Conservation (phyloP, 2,329 filamentous ascomycete species). For the Scedosporium dehoogii region DNA sequence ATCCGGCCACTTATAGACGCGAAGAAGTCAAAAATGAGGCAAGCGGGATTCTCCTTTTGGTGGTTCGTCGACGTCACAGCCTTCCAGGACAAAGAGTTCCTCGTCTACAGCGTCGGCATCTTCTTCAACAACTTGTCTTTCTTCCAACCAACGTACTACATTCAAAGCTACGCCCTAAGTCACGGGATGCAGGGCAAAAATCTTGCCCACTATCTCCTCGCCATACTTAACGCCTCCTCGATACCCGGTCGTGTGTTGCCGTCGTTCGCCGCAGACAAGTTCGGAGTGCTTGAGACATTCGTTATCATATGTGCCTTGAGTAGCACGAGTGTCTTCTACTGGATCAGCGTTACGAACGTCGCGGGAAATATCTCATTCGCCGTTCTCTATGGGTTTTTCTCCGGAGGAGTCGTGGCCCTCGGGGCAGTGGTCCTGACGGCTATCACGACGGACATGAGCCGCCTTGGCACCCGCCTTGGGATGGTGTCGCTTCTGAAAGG, state of each 20-base stretch:
- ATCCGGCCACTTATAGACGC: slow-evolving; percentile 15
- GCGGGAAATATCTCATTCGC: slow-evolving; percentile 30
- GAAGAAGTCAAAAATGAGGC: background rate
- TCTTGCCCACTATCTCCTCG: slow-evolving; percentile 33
- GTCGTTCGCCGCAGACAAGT: slow-evolving; percentile 29
- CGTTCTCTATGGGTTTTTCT: slow-evolving; percentile 34
- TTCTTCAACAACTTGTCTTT: slow-evolving; percentile 23
- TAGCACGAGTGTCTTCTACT: slow-evolving; percentile 24
- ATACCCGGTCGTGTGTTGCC: slow-evolving; percentile 38
- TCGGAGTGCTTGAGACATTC: slow-evolving; percentile 30
- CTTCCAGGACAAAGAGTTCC: slow-evolving; percentile 18
- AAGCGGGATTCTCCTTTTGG: background rate
- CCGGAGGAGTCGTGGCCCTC: slow-evolving; percentile 31
- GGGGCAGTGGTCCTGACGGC: slow-evolving; percentile 29
- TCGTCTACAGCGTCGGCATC: slow-evolving; percentile 19
- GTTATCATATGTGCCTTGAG: slow-evolving; percentile 21
- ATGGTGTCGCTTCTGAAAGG: slow-evolving; percentile 27
- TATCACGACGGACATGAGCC: slow-evolving; percentile 27
- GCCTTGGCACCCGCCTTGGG: slow-evolving; percentile 31
- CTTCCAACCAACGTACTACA: slow-evolving; percentile 33
- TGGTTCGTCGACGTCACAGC: slow-evolving; percentile 18
- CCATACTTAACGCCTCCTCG: slow-evolving; percentile 39
- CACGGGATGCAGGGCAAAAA: slow-evolving; percentile 19
- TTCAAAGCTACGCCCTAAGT: slow-evolving; percentile 29
- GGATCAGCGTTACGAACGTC: slow-evolving; percentile 24